Percentiles rank a stretch among this genome's conserved stretches.
Evolutionary conservation across 805 yeast genomes (phyloP).

Genomic region (Wickerhamomyces chaumierensis): DNA sequence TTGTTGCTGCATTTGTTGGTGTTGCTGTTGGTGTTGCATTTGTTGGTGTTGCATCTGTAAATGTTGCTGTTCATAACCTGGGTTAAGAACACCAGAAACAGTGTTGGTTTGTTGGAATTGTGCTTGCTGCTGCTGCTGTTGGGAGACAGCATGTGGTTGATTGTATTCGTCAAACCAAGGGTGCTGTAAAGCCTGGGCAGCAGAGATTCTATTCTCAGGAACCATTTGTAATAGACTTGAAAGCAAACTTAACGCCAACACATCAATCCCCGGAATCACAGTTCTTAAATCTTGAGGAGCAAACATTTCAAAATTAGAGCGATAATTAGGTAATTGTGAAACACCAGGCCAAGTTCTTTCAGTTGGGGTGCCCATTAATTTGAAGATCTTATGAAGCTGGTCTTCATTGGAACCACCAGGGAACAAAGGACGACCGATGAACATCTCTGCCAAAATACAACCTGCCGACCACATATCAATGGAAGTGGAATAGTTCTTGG

Average conservation of each 20-base stretch:
- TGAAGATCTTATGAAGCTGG: constrained; percentile 82
- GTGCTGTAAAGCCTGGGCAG: constrained; percentile 82
- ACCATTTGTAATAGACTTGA: constrained; percentile 75
- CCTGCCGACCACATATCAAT: constrained; percentile 99
- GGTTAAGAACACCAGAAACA: constrained; percentile 2
- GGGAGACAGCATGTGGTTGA: constrained; percentile 5
- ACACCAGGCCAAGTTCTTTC: constrained; percentile 98
- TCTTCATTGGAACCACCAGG: constrained; percentile 97
- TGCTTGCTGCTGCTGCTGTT: constrained; percentile 2
- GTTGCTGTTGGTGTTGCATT: constrained; percentile 5
- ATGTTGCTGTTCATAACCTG: constrained; percentile 5
- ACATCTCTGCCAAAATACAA: constrained; percentile 96
- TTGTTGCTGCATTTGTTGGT: constrained; percentile 4
- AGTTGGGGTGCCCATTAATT: constrained; percentile 92
- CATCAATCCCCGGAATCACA: constrained; percentile 69
- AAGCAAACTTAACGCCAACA: constrained; percentile 73
- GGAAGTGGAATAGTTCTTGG: constrained; percentile 90
- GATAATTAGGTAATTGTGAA: constrained; percentile 77
- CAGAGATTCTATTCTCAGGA: constrained; percentile 90
- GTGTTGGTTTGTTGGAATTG: constrained; percentile 3
- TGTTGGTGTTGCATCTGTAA: constrained; percentile 7
- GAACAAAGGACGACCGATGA: constrained; percentile 93
- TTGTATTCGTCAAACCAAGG: constrained; percentile 83
- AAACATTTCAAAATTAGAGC: constrained; percentile 73
- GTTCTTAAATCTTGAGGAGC: constrained; percentile 79